Percentiles rank a stretch among this genome's conserved stretches.
These are phyloP conservation scores for Scytalidium lignicola DNA, from an alignment of 2,329 filamentous ascomycete genomes.

Conservation along the genomic window DNA sequence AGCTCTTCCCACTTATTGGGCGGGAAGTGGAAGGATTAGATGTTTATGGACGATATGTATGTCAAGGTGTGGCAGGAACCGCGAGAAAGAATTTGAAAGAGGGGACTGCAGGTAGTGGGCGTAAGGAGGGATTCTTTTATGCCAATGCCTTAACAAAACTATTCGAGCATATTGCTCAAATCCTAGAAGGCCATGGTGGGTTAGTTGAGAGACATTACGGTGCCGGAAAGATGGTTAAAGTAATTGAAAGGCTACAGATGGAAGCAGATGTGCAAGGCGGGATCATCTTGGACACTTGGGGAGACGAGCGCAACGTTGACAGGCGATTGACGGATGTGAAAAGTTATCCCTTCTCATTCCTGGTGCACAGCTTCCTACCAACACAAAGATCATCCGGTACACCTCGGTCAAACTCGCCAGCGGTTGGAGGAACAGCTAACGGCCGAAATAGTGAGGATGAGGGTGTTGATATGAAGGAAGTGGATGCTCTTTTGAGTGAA, in stretches of 20 bases:
- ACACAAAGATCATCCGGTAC: conserved; percentile 59
- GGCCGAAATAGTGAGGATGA: conserved; percentile 76
- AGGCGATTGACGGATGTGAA: conserved; percentile 90
- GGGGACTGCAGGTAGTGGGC: conserved; percentile 50
- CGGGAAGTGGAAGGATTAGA: conserved; percentile 85
- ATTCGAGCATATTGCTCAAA: conserved; percentile 96
- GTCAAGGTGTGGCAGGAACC: conserved; percentile 82
- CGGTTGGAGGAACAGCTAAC: conserved; percentile 48
- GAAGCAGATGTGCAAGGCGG: conserved; percentile 96
- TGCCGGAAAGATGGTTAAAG: conserved; percentile 84
- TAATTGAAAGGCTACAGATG: conserved; percentile 87
- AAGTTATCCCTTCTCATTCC: conserved; percentile 94
- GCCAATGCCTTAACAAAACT: conserved; percentile 83
- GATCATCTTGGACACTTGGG: conserved; percentile 93
- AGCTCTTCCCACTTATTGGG: conserved; percentile 91
- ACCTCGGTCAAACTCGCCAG: conserved; percentile 72
- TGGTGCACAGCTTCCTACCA: conserved; percentile 89
- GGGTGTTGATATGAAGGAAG: conserved; percentile 91
- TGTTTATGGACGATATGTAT: conserved; percentile 93
- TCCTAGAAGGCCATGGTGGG: conserved; percentile 85
- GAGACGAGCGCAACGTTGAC: conserved; percentile 79
- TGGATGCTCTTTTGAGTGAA: conserved; percentile 82
- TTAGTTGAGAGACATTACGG: conserved; percentile 95
- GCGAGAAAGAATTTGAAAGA: conserved; percentile 78
- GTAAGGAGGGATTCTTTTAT: conserved; percentile 83